Conservation (phyloP, 2,329 filamentous ascomycete species). For the Hypoxylon sp. region DNA sequence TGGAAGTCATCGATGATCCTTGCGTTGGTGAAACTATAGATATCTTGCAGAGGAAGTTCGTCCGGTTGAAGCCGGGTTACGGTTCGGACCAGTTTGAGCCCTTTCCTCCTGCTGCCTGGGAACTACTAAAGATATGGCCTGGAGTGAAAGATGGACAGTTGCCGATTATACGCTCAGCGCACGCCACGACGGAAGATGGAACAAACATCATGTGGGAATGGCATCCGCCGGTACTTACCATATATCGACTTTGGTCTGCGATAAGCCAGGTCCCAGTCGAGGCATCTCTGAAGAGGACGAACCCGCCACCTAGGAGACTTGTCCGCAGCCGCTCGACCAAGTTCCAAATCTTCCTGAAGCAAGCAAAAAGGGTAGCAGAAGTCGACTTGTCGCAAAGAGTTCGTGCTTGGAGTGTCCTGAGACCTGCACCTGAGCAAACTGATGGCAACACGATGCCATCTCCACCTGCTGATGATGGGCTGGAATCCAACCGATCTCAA, state of each 20-base stretch:
- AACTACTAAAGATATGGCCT: conserved; percentile 84
- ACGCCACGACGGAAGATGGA: conserved; percentile 74
- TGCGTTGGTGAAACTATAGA: conserved; percentile 52
- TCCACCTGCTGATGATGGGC: conserved; percentile 42
- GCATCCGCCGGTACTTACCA: conserved; percentile 84
- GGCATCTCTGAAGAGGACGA: conserved; percentile 70
- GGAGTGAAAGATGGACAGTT: conserved; percentile 77
- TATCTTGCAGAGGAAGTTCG: conserved; percentile 65
- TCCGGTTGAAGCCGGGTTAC: conserved; percentile 78
- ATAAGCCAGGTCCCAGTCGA: conserved; percentile 68
- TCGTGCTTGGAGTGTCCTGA: conserved; percentile 77
- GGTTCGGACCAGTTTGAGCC: conserved; percentile 80
- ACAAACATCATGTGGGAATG: conserved; percentile 83
- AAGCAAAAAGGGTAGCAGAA: conserved; percentile 75
- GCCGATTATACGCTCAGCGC: conserved; percentile 80
- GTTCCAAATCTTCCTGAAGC: conserved; percentile 80
- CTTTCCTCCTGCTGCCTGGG: conserved; percentile 84
- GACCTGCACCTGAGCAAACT: conserved; percentile 55
- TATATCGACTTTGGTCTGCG: conserved; percentile 81
- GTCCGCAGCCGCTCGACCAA: conserved; percentile 77
- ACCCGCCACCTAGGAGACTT: conserved; percentile 72
- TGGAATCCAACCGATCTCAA: conserved; percentile 42
- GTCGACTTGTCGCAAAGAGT: conserved; percentile 80
- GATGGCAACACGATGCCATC: conserved; percentile 55
- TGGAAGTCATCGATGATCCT: conserved; percentile 67